phyloP scores from a whole-genome alignment of 768 basidiomycete genomes.

The Cubamyces lactineus region DNA sequence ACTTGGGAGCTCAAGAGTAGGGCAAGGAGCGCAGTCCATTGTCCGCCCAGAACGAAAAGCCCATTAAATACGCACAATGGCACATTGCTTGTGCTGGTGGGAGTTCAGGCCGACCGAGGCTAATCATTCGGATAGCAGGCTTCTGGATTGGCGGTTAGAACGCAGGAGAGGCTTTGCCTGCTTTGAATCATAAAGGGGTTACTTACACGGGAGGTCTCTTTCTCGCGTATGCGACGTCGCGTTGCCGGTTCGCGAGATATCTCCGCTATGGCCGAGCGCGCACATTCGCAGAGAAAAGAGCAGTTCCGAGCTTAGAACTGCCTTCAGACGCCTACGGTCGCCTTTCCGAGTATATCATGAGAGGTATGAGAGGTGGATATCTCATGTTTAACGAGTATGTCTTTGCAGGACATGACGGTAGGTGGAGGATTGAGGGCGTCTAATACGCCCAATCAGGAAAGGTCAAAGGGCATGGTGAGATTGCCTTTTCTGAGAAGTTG shows the following conservation, averaged over 20 bases:
- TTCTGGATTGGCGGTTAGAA: constrained; percentile 11
- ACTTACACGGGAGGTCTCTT: constrained; percentile 21
- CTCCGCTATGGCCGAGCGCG: constrained; percentile 18
- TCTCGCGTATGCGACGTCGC: constrained; percentile 12
- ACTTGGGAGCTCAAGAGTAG: not conserved
- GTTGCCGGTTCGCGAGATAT: constrained; percentile 6
- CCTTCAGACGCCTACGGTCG: too few species aligned
- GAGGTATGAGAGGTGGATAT: too few species aligned
- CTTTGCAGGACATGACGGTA: not conserved
- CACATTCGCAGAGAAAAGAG: too few species aligned
- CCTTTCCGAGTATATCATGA: too few species aligned
- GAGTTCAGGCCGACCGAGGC: not conserved
- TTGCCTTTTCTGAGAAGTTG: constrained; percentile 12
- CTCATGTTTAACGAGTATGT: too few species aligned
- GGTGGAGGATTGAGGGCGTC: not conserved
- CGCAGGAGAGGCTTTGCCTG: constrained; percentile 3
- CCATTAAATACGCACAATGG: constrained; percentile 25
- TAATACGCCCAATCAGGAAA: constrained; percentile 7
- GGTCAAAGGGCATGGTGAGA: not conserved
- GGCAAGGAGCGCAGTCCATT: constrained; percentile 8
- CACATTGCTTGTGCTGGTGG: constrained; percentile 1
- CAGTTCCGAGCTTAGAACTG: not conserved
- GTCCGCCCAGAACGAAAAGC: constrained; percentile 13
- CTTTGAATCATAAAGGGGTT: constrained; percentile 21
- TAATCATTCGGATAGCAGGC: constrained; percentile 10